Conservation (phyloP, 441 rosid genomes). For the Arabidopsis hybrid region DNA sequence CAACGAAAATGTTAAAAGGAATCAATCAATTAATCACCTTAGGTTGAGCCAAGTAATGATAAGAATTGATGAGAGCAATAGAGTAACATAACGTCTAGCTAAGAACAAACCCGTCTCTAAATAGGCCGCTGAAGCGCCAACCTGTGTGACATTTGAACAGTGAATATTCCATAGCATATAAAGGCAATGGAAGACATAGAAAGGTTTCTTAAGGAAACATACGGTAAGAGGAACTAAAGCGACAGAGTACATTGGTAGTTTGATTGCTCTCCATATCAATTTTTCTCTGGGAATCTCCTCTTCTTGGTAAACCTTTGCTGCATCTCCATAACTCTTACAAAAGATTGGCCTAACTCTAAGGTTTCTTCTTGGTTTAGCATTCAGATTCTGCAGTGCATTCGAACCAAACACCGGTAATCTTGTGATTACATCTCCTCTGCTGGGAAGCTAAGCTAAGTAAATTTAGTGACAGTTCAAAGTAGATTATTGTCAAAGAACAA, state of each 20-base stretch:
- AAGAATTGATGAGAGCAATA: slow-evolving; percentile 80
- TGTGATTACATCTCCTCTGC: slow-evolving; percentile 33
- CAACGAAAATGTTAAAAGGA: neutral
- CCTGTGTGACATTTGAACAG: slow-evolving; percentile 47
- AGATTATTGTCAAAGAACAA: slow-evolving; percentile 14
- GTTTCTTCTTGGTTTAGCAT: slow-evolving; percentile 14
- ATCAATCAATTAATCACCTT: slow-evolving; percentile 53
- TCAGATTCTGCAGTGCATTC: slow-evolving; percentile 3
- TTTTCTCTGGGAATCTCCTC: slow-evolving; percentile 58
- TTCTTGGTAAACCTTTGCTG: slow-evolving; percentile 31
- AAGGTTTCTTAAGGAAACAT: slow-evolving; percentile 36
- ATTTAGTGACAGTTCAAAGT: slow-evolving; percentile 28
- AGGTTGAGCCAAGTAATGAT: slow-evolving; percentile 87
- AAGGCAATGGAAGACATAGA: neutral
- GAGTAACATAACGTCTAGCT: slow-evolving; percentile 55
- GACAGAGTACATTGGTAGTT: slow-evolving; percentile 84
- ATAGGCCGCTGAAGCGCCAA: slow-evolving; percentile 81
- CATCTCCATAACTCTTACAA: slow-evolving; percentile 29
- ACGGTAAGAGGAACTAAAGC: slow-evolving; percentile 93
- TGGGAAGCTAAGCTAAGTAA: slow-evolving; percentile 38
- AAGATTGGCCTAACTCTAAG: slow-evolving; percentile 18
- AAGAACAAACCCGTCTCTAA: slow-evolving; percentile 68
- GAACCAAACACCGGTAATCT: slow-evolving; percentile 13
- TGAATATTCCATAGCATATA: neutral
- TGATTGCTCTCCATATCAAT: slow-evolving; percentile 90